Conservation (phyloP, 2,329 filamentous ascomycete genomes). For the Aspergillus sp. region DNA sequence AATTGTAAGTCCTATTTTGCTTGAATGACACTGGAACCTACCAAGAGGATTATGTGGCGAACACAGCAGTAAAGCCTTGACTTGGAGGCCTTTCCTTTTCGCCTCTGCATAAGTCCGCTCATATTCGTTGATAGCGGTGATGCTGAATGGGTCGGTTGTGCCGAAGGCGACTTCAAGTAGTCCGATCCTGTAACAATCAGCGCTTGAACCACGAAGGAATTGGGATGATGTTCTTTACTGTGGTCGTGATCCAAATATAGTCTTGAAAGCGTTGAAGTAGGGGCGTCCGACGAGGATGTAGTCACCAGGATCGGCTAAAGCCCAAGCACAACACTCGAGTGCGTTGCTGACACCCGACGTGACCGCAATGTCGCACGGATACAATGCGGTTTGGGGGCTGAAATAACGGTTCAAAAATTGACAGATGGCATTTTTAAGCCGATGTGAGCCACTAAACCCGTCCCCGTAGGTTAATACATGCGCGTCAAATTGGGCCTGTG, state of each 20-base stretch:
- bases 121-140: conserved; percentile 46
- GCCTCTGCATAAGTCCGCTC: conserved; percentile 45
- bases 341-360: not conserved
- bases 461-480: not conserved
- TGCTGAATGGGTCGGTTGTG: conserved; percentile 44
- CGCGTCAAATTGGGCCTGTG: not conserved
- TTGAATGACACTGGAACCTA: not conserved
- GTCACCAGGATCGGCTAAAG: not conserved
- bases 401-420: not conserved
- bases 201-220: not conserved
- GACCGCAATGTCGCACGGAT: not conserved
- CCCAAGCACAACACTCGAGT: not conserved
- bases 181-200: not conserved
- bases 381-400: not conserved
- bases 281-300: not conserved
- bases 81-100: conserved; percentile 25
- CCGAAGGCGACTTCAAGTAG: not conserved
- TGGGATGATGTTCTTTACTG: not conserved
- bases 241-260: not conserved
- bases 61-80: not conserved
- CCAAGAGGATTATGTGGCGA: not conserved
- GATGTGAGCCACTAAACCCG: not conserved
- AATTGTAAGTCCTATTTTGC: not conserved
- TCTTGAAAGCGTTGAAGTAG: not conserved
- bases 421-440: not conserved